A percentile compares a stretch with the other conserved stretches of the same genome.
phyloP scores from a whole-genome alignment of 306 rosid species.

The Trichosanthes cucumerina region DNA sequence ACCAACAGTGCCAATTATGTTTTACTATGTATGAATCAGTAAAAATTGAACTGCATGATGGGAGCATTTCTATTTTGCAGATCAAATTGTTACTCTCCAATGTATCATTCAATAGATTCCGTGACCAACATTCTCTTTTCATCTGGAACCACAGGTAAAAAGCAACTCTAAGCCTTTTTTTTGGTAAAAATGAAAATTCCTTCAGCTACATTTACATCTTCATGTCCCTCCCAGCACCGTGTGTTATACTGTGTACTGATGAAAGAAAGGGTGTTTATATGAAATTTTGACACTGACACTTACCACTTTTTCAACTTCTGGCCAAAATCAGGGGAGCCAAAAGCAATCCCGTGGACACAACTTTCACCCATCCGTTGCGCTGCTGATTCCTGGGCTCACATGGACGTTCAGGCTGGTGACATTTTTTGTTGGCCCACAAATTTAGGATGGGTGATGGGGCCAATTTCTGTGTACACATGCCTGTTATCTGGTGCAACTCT shows the following conservation, averaged over 20 bases:
- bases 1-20: background rate
- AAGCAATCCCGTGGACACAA: slow-evolving; percentile 96
- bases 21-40: background rate
- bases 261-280: background rate
- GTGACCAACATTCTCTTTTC: slow-evolving; percentile 80
- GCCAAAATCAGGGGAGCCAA: slow-evolving; percentile 66
- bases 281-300: background rate
- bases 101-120: slow-evolving; percentile 52
- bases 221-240: background rate
- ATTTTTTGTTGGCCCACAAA: slow-evolving; percentile 82
- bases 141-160: slow-evolving; percentile 89
- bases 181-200: background rate
- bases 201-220: background rate
- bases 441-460: slow-evolving; percentile 97
- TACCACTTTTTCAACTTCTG: background rate
- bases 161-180: background rate
- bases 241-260: background rate
- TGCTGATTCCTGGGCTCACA: slow-evolving; percentile 68
- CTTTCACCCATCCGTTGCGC: slow-evolving; percentile 63
- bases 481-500: slow-evolving; percentile 70
- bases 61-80: slow-evolving; percentile 28
- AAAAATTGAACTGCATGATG: background rate
- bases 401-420: slow-evolving; percentile 55
- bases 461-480: slow-evolving; percentile 49
- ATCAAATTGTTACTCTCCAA: slow-evolving; percentile 37